Base-by-base conservation (phyloP, 352 stramenopile species). In the Phytophthora pinifolia region DNA sequence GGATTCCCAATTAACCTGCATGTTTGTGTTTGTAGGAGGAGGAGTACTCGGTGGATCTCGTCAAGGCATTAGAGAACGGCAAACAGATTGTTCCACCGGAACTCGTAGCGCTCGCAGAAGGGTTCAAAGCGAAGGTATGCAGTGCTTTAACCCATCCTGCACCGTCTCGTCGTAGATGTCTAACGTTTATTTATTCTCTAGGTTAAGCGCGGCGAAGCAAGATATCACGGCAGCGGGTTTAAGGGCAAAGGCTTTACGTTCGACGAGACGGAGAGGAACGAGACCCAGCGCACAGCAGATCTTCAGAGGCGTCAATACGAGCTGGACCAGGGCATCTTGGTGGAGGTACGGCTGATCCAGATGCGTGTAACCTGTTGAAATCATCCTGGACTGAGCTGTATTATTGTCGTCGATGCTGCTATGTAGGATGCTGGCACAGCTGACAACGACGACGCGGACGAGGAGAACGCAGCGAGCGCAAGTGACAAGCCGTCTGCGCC, bases 181-280 rank as follows among this genome's bases (percentile, higher is more conserved):
- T 58, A 31, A 44, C 14, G 9, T 47, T 64, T 46, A 7, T 22
- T 61, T 10, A 18, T 30, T 34, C 45, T 44, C 32, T 36, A 87
- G 76, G 94, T 99, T 25, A 82, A 89, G 31, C 89, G 87, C 17
- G 98, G 98, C 15, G 91, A 99, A 79, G 97, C 97, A 10, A 89
- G 89, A 35, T 98, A 96, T 65, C 96, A 98, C 36, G 87, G 86
- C 17, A 98, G 89, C 54, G 98, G 98, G 0, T 99, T 99, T 67
- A 96, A 97, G 66, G 97, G 96, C 38, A 98, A 98, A 58, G 98
- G 98, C 4, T 99, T 97, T 71, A 98, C 94, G 2, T 99, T 99
- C 60, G 97, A 99, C 57, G 96, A 97, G 27, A 98, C 72, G 13
- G 98, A 99, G 67, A 88, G 97, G 52, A 99, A 89, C 43, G 97